phyloP scores from a whole-genome alignment of 192 early-diverging fungal species.

The Phycomyces nitens region DNA sequence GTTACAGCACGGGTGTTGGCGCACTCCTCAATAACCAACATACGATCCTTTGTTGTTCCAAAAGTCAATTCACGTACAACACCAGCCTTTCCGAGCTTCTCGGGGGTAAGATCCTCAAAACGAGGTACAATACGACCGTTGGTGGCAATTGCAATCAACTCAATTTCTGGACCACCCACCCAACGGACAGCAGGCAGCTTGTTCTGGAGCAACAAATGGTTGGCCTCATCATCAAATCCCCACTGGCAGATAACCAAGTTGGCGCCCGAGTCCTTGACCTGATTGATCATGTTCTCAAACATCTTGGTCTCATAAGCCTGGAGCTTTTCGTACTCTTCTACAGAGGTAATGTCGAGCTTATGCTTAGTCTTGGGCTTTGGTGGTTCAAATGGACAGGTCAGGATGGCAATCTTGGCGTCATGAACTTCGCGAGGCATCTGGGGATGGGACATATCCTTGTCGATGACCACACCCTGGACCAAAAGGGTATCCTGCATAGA shows the following conservation, averaged over 20 bases:
- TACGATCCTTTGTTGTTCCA: constrained; percentile 97
- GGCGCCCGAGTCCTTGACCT: constrained; percentile 96
- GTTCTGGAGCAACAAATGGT: constrained; percentile 97
- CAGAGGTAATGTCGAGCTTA: constrained; percentile 96
- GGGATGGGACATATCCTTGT: constrained; percentile 99
- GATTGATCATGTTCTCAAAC: constrained; percentile 95
- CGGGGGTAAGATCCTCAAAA: constrained; percentile 86
- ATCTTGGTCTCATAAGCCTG: constrained; percentile 94
- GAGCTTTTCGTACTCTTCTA: constrained; percentile 97
- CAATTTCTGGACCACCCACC: constrained; percentile 99
- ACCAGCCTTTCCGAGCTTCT: constrained; percentile 93
- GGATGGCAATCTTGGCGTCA: constrained; percentile 95
- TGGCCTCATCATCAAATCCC: constrained; percentile 99
- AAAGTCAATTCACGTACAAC: constrained; percentile 92
- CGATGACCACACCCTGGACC: constrained; percentile 97
- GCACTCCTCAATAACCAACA: constrained; percentile 99
- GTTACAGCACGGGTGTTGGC: constrained; percentile 72
- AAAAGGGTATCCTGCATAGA: constrained; percentile 90
- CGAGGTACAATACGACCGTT: constrained; percentile 99
- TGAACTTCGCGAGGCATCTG: constrained; percentile 98
- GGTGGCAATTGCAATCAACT: constrained; percentile 99
- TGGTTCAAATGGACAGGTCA: constrained; percentile 99
- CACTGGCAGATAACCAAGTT: constrained; percentile 99
- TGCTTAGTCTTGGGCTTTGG: constrained; percentile 99
- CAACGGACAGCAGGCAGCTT: constrained; percentile 96